These are phyloP conservation scores for Diplodia seriata DNA, from an alignment of 2,329 filamentous ascomycete genomes.

Conservation along the genomic window DNA sequence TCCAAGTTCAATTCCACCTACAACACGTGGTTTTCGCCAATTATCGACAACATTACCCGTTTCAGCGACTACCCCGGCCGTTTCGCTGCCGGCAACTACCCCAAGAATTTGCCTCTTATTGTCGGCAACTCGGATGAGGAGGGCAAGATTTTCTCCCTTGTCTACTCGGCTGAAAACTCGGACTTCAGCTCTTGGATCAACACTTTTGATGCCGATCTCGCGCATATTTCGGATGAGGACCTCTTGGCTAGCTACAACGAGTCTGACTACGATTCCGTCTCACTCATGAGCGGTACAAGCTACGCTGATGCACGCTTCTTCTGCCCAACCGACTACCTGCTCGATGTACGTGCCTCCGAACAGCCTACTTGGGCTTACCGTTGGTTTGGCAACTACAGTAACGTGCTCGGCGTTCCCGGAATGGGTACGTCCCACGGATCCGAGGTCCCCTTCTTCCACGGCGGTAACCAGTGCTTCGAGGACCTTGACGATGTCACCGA, in stretches of 20 bases:
- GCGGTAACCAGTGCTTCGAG: conserved; percentile 54
- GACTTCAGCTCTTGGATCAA: conserved; percentile 54
- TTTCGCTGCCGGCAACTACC: conserved; percentile 40
- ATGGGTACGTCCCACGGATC: conserved; percentile 49
- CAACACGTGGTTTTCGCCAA: conserved; percentile 34
- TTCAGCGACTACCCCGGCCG: conserved; percentile 38
- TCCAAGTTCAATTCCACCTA: conserved; percentile 36
- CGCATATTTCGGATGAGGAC: conserved; percentile 46
- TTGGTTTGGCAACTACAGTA: conserved; percentile 54
- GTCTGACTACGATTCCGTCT: conserved; percentile 48
- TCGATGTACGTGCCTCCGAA: conserved; percentile 48
- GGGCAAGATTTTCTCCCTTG: conserved; percentile 39
- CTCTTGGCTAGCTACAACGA: conserved; percentile 47
- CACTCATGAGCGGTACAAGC: conserved; percentile 53
- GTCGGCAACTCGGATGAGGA: conserved; percentile 42
- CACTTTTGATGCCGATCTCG: conserved; percentile 52
- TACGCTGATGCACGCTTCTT: conserved; percentile 57
- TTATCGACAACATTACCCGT: conserved; percentile 33
- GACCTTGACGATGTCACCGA: conserved; percentile 45
- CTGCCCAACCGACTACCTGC: conserved; percentile 47
- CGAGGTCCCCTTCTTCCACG: conserved; percentile 56
- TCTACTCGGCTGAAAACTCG: conserved; percentile 40
- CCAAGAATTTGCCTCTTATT: conserved; percentile 35
- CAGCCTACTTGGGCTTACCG: conserved; percentile 55
- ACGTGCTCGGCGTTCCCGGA: conserved; percentile 41